Evolutionary conservation across 306 rosid species (phyloP).

Genomic region (Fagus sylvatica): DNA sequence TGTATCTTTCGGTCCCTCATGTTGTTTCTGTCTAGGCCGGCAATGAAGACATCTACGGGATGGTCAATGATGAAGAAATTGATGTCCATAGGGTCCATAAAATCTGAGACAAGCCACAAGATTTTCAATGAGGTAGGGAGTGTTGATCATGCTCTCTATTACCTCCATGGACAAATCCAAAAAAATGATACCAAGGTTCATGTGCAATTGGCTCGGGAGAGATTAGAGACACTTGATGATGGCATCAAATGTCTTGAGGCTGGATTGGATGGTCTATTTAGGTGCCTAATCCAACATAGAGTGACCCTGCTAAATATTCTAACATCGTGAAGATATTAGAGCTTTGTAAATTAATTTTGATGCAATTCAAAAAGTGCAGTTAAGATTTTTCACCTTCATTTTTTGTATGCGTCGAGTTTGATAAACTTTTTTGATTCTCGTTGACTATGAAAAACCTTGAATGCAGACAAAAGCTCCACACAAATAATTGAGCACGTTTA

Average conservation of each 20-base stretch:
- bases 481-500: background rate
- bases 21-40: conserved; percentile 23
- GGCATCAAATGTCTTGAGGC: conserved; percentile 26
- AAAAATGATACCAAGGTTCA: conserved; percentile 10
- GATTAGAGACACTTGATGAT: conserved; percentile 27
- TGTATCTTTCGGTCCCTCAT: conserved; percentile 33
- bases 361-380: no score
- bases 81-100: conserved; percentile 3
- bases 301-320: conserved; percentile 44
- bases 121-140: conserved; percentile 16
- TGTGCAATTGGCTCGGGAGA: conserved; percentile 19
- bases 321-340: conserved; percentile 11
- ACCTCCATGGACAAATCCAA: conserved; percentile 4
- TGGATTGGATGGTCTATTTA: conserved; percentile 39
- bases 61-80: conserved; percentile 36
- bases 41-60: conserved; percentile 20
- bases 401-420: no score
- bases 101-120: conserved; percentile 16
- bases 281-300: conserved; percentile 43
- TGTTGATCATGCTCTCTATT: conserved; percentile 30
- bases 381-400: no score
- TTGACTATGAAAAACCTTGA: no score
- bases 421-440: no score
- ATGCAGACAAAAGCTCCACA: background rate
- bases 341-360: no score